Conservation (phyloP, 129 eudicot genomes). For the Heracleum sosnowskyi region DNA sequence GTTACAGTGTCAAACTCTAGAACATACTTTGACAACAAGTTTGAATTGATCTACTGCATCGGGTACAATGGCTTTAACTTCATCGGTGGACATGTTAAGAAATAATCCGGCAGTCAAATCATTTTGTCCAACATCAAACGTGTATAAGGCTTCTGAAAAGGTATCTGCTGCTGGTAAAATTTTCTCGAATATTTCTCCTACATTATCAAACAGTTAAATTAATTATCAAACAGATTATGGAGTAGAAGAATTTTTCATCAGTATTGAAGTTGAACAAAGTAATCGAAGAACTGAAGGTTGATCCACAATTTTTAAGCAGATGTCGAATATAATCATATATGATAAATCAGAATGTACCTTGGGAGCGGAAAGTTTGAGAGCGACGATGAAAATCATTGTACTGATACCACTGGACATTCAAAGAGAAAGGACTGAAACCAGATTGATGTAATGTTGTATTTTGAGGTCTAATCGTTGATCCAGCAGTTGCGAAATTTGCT, state of each 20-base stretch:
- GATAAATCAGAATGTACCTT: slow-evolving; percentile 27
- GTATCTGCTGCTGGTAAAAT: slow-evolving; percentile 41
- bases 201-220: not conserved
- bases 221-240: not conserved
- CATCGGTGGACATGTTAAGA: slow-evolving; percentile 44
- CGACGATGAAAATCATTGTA: slow-evolving; percentile 58
- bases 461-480: slow-evolving; percentile 74
- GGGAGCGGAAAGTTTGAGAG: slow-evolving; percentile 36
- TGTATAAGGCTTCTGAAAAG: slow-evolving; percentile 57
- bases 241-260: not conserved
- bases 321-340: no score
- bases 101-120: slow-evolving; percentile 57
- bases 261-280: no score
- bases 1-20: not conserved
- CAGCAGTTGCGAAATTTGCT: slow-evolving; percentile 87
- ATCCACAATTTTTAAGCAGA: not conserved
- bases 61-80: slow-evolving; percentile 50
- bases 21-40: slow-evolving; percentile 47
- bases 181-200: slow-evolving; percentile 31
- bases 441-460: slow-evolving; percentile 52
- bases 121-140: slow-evolving; percentile 87
- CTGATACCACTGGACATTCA: slow-evolving; percentile 48
- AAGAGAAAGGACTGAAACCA: slow-evolving; percentile 53
- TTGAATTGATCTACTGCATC: slow-evolving; percentile 62
- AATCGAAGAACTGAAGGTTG: no score